Evolutionary conservation across 352 stramenopile genomes (phyloP).

Genomic region (Lagenidium sp.): DNA sequence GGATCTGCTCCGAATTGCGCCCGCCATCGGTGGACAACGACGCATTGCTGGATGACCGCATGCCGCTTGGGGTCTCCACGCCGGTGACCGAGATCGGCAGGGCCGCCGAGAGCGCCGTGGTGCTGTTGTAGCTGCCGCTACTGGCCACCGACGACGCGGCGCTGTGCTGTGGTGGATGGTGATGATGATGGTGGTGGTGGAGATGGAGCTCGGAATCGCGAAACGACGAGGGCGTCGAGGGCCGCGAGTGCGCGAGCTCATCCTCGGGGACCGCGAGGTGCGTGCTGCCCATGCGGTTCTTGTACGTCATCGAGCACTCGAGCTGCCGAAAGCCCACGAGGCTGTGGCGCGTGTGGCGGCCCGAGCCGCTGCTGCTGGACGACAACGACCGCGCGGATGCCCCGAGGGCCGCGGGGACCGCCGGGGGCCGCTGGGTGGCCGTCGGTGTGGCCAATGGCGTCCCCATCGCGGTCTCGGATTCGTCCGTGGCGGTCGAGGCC

Average conservation of each 20-base stretch:
- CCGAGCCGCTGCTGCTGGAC: background rate
- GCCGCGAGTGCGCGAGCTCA: background rate
- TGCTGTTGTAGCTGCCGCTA: background rate
- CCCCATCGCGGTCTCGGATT: too few species aligned
- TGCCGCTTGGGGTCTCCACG: too few species aligned
- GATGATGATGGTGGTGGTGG: background rate
- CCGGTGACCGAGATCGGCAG: too few species aligned
- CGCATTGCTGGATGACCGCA: background rate
- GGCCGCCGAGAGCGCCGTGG: background rate
- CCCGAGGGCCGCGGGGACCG: background rate
- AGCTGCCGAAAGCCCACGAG: slow-evolving; percentile 71
- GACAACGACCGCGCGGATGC: background rate
- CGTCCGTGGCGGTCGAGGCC: slow-evolving; percentile 15
- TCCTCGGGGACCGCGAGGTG: slow-evolving; percentile 2
- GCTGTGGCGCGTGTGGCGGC: slow-evolving; percentile 23
- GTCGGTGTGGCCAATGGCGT: too few species aligned
- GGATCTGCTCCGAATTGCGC: slow-evolving; percentile 14
- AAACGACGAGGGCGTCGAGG: too few species aligned
- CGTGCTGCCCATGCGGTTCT: slow-evolving; percentile 59
- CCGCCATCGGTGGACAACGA: background rate
- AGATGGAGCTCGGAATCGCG: too few species aligned
- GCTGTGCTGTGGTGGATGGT: background rate
- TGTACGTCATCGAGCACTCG: slow-evolving; percentile 82
- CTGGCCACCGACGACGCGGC: background rate
- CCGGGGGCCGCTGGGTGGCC: too few species aligned